Evolutionary conservation across 805 yeast species (phyloP).

Genomic region (Candida methanosorbosa): DNA sequence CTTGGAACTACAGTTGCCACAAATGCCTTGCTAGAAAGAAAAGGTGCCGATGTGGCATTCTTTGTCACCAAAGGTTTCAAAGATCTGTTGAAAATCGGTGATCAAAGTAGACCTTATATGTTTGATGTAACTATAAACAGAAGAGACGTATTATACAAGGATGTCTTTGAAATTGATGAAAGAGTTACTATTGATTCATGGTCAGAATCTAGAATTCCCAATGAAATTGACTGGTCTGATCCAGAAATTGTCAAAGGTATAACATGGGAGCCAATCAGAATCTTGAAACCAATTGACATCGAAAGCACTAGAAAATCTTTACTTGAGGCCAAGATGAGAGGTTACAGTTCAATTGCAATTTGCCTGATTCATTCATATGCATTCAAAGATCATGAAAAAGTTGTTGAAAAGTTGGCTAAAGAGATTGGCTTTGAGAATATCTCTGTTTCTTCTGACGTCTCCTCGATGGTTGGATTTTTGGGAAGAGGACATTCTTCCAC

Average conservation of each 20-base stretch:
- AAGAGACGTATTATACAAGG: conserved; percentile 1
- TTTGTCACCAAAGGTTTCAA: conserved; percentile 15
- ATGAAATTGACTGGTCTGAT: conserved; percentile 1
- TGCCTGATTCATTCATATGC: conserved; percentile 27
- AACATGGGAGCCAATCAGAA: conserved; percentile 27
- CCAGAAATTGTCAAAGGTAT: conserved; percentile 20
- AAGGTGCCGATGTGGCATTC: conserved; percentile 1
- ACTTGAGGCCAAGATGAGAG: conserved; percentile 7
- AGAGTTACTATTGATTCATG: conserved; percentile 8
- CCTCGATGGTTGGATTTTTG: conserved; percentile 25
- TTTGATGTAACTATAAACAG: not conserved
- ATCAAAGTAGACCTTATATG: conserved; percentile 11
- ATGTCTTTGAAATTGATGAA: conserved; percentile 2
- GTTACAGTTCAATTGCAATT: conserved; percentile 20
- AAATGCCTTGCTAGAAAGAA: conserved; percentile 1
- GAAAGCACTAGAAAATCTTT: conserved; percentile 10
- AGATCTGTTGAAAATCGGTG: conserved; percentile 16
- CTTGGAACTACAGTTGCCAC: conserved; percentile 1
- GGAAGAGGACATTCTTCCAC: conserved; percentile 28
- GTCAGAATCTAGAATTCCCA: conserved; percentile 2
- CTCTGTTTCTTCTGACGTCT: conserved; percentile 21
- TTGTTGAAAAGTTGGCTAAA: conserved; percentile 22
- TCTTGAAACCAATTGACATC: conserved; percentile 23
- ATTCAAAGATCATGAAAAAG: conserved; percentile 26
- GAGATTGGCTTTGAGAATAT: conserved; percentile 31